Conservation (phyloP, 129 eudicot genomes). For the Artemisia tridentata region DNA sequence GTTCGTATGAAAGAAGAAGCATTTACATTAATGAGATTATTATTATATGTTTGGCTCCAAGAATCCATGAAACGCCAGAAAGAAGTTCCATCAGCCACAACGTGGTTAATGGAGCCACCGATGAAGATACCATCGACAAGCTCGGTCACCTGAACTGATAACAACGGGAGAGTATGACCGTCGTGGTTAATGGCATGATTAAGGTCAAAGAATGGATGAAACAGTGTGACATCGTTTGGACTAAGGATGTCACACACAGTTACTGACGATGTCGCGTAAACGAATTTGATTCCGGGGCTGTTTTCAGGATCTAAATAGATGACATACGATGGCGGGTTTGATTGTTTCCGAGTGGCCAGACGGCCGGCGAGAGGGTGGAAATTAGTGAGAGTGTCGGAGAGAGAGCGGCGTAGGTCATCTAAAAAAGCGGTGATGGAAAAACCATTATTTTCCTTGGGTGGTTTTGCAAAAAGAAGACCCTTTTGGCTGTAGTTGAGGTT, state of each 20-base stretch:
- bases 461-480: slow-evolving; percentile 45
- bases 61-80: slow-evolving; percentile 52
- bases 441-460: slow-evolving; percentile 20
- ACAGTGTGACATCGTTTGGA: slow-evolving; percentile 27
- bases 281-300: background rate
- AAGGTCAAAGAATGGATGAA: slow-evolving; percentile 46
- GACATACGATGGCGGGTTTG: slow-evolving; percentile 30
- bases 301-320: slow-evolving; percentile 33
- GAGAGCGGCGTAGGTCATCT: slow-evolving; percentile 38
- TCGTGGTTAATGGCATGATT: slow-evolving; percentile 40
- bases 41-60: slow-evolving; percentile 32
- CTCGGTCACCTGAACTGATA: slow-evolving; percentile 39
- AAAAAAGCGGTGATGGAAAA: slow-evolving; percentile 19
- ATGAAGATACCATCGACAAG: slow-evolving; percentile 36
- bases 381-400: slow-evolving; percentile 45
- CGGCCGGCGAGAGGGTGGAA: slow-evolving; percentile 21
- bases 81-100: slow-evolving; percentile 46
- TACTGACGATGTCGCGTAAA: slow-evolving; percentile 34
- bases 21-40: slow-evolving; percentile 5
- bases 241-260: slow-evolving; percentile 33
- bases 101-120: slow-evolving; percentile 46
- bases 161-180: slow-evolving; percentile 38
- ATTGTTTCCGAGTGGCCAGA: slow-evolving; percentile 33
- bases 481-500: slow-evolving; percentile 42
- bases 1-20: slow-evolving; percentile 30